Conservation (phyloP, 1,139 yeast species). For the Zygosaccharomyces sapae region DNA sequence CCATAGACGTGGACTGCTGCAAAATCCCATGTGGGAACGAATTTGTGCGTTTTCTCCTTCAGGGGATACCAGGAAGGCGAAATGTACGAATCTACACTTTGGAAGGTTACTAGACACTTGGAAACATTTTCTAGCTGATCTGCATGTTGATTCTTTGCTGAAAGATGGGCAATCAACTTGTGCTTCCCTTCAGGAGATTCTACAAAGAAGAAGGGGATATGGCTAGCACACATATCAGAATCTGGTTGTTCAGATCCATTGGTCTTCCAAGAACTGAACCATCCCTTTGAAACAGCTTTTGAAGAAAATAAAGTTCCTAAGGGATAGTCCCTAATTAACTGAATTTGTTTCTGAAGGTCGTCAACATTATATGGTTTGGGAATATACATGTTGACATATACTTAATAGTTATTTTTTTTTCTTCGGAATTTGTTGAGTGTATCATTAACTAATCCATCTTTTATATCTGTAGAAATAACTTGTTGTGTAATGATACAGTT, state of each 20-base stretch:
- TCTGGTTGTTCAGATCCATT: conserved; percentile 5
- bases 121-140: conserved; percentile 43
- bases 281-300: conserved; percentile 2
- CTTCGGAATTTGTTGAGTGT: conserved; percentile 47
- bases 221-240: conserved; percentile 27
- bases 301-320: conserved; percentile 19
- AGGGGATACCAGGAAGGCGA: conserved; percentile 60
- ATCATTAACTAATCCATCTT: conserved; percentile 44
- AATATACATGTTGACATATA: conserved; percentile 15
- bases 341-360: conserved; percentile 15
- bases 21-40: conserved; percentile 73
- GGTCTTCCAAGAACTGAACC: conserved; percentile 4
- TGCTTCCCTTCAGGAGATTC: conserved; percentile 42
- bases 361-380: conserved; percentile 15
- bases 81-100: conserved; percentile 51
- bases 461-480: too few relatives aligned
- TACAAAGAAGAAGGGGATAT: conserved; percentile 46
- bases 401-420: conserved; percentile 34
- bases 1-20: conserved; percentile 60
- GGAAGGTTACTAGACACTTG: conserved; percentile 52
- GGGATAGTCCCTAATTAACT: conserved; percentile 16
- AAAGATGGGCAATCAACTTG: conserved; percentile 53
- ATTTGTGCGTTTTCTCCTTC: conserved; percentile 56
- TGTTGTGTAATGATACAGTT: too few relatives aligned
- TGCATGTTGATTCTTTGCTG: conserved; percentile 52